phyloP scores from a whole-genome alignment of 805 yeast genomes.

The Clavispora asparagi region DNA sequence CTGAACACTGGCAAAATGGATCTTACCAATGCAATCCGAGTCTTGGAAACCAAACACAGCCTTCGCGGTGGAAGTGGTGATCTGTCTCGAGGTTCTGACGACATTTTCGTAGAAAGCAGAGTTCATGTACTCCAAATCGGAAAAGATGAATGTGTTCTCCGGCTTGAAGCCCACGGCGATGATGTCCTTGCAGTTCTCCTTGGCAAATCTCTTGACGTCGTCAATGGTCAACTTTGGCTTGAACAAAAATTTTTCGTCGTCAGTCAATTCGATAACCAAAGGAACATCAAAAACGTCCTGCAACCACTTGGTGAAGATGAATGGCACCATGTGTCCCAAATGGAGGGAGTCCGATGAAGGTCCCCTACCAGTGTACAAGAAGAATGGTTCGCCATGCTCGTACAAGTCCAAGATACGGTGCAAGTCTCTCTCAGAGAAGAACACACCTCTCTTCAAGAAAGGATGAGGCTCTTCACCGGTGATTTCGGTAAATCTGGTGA shows the following conservation, averaged over 20 bases:
- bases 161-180: conserved; percentile 93
- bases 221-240: conserved; percentile 85
- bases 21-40: conserved; percentile 88
- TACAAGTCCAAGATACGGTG: conserved; percentile 74
- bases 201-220: conserved; percentile 77
- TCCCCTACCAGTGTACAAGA: conserved; percentile 95
- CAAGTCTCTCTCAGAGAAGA: conserved; percentile 88
- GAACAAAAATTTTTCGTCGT: conserved; percentile 94
- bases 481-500: conserved; percentile 67
- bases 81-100: conserved; percentile 86
- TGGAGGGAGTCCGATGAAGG: conserved; percentile 94
- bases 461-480: conserved; percentile 94
- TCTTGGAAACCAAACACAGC: conserved; percentile 96
- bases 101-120: conserved; percentile 92
- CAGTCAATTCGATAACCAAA: conserved; percentile 87
- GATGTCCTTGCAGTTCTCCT: conserved; percentile 86
- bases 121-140: conserved; percentile 90
- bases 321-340: conserved; percentile 95
- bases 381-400: conserved; percentile 93
- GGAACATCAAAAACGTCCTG: conserved; percentile 98
- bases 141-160: conserved; percentile 90
- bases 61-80: conserved; percentile 94
- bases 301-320: conserved; percentile 93
- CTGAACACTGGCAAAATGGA: conserved; percentile 94
- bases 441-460: conserved; percentile 82